phyloP scores from a whole-genome alignment of 2,329 filamentous ascomycete genomes.

The Beauveria sp. region DNA sequence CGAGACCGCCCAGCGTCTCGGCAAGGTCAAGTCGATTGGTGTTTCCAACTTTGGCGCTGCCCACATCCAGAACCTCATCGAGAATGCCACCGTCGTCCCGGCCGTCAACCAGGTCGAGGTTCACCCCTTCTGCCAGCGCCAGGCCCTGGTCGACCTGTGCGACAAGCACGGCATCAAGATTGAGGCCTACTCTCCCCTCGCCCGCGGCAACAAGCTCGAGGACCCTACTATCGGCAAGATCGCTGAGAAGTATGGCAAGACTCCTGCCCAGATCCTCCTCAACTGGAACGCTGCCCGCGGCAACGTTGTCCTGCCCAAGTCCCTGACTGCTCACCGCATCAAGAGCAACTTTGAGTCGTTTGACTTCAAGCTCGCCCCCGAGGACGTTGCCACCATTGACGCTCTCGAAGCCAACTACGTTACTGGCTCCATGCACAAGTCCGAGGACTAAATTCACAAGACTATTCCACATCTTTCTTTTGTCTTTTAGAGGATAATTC shows the following conservation, averaged over 20 bases:
- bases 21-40: slow-evolving; percentile 62
- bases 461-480: neutral
- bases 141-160: slow-evolving; percentile 48
- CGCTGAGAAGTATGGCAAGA: slow-evolving; percentile 62
- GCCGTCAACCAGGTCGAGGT: slow-evolving; percentile 74
- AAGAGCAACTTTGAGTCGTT: slow-evolving; percentile 57
- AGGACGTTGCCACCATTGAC: slow-evolving; percentile 57
- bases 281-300: slow-evolving; percentile 73
- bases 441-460: slow-evolving; percentile 23
- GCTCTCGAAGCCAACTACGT: slow-evolving; percentile 64
- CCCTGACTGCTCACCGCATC: slow-evolving; percentile 55
- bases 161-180: slow-evolving; percentile 48
- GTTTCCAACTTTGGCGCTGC: slow-evolving; percentile 70
- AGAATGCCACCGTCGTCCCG: slow-evolving; percentile 52
- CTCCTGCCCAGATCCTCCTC: slow-evolving; percentile 66
- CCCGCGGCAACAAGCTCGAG: slow-evolving; percentile 57
- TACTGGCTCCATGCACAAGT: slow-evolving; percentile 45
- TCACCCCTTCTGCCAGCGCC: slow-evolving; percentile 65
- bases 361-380: slow-evolving; percentile 51
- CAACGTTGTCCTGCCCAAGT: slow-evolving; percentile 70
- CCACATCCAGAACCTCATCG: slow-evolving; percentile 48
- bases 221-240: slow-evolving; percentile 57
- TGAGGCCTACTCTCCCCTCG: slow-evolving; percentile 61
- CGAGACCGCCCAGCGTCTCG: slow-evolving; percentile 57
- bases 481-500: slow-evolving; percentile 10